phyloP scores from a whole-genome alignment of 2,329 filamentous ascomycete species.

The Nakataea oryzae region DNA sequence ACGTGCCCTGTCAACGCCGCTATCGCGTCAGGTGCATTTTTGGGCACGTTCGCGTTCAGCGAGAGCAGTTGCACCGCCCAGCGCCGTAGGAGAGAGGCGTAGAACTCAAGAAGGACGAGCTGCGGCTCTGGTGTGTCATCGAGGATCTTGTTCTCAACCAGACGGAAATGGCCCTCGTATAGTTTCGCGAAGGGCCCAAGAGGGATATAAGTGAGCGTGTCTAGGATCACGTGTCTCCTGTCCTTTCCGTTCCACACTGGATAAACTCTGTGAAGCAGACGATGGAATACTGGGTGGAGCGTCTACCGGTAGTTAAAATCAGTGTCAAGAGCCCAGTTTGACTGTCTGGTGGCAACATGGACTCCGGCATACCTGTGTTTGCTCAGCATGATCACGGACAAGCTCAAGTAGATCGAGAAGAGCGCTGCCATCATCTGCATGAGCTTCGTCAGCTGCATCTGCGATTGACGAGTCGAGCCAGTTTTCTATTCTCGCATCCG shows the following conservation, averaged over 20 bases:
- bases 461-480: constrained; percentile 49
- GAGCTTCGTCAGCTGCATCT: constrained; percentile 40
- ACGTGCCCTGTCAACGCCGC: constrained; percentile 34
- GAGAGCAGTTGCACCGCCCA: constrained; percentile 39
- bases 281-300: not conserved
- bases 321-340: not conserved
- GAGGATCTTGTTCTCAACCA: constrained; percentile 40
- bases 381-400: constrained; percentile 43
- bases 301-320: not conserved
- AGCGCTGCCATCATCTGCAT: constrained; percentile 18
- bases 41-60: constrained; percentile 9
- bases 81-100: constrained; percentile 53
- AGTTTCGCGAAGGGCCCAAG: constrained; percentile 46
- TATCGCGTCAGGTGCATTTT: constrained; percentile 25
- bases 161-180: constrained; percentile 33
- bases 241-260: constrained; percentile 49
- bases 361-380: constrained; percentile 37
- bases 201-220: constrained; percentile 44
- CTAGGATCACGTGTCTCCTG: constrained; percentile 42
- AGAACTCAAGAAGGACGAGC: constrained; percentile 52
- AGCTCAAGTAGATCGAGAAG: constrained; percentile 44
- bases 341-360: not conserved
- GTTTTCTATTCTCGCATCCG: constrained; percentile 40
- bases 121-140: constrained; percentile 42
- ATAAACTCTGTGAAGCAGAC: not conserved